Evolutionary conservation across 2,329 filamentous ascomycete species (phyloP).

Genomic region (Biscogniauxia marginata): DNA sequence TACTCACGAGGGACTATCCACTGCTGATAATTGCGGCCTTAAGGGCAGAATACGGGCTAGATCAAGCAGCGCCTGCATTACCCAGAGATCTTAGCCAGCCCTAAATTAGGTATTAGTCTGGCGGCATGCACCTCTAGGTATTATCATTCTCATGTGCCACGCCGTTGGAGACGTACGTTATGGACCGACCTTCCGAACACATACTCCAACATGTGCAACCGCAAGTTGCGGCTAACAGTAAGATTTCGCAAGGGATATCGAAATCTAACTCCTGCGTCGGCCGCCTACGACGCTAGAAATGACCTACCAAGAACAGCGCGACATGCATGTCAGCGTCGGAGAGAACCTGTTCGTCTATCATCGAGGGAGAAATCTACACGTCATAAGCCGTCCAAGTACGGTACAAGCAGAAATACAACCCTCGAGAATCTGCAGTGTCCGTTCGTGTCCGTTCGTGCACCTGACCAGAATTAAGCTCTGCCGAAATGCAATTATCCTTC

Average conservation of each 20-base stretch:
- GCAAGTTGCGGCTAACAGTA: neutral
- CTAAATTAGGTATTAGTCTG: neutral
- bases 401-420: neutral
- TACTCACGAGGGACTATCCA: neutral
- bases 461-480: slow-evolving; percentile 1
- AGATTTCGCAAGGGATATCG: neutral
- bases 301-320: neutral
- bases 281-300: neutral
- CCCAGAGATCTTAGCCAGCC: neutral
- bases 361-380: neutral
- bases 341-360: neutral
- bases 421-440: neutral
- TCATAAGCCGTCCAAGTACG: neutral
- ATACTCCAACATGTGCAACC: neutral
- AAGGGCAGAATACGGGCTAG: neutral
- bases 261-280: neutral
- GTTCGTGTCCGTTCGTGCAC: neutral
- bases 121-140: neutral
- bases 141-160: neutral
- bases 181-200: neutral
- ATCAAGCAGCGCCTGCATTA: neutral
- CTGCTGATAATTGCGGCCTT: neutral
- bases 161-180: neutral
- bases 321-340: neutral
- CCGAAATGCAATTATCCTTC: neutral